Evolutionary conservation across 2,329 filamentous ascomycete genomes (phyloP), one percentile per base, ranked within the genome.

Genomic region (Penicillium sclerotiorum): DNA sequence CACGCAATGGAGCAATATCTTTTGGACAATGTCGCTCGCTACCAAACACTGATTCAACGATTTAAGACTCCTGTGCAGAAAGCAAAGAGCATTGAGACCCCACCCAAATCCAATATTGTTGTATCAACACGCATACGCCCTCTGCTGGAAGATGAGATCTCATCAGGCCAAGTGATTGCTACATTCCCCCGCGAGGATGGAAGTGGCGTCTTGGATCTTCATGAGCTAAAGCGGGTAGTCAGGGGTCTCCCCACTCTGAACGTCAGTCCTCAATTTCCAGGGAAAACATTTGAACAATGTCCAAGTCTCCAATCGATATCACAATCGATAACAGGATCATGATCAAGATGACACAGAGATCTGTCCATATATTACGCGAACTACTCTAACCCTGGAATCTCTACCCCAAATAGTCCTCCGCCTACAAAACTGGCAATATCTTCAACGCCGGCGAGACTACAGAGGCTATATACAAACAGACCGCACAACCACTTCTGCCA

Each of bases 401-500:
- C n/a, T n/a, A n/a, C n/a, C n/a, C 6, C 8, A 18, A 39, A 13
- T 25, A 55, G 48, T 55, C 46, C 13, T 55, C 48, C 25, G 40
- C 28, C 33, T 52, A 48, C 25, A 45, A 61, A 1, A 62, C 74
- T 0, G 74, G 77, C 47, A 62, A 56, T 11, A 55, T 73, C 7
- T 78, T 72, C 42, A 63, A 56, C 5, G 55, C 70, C 0, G 59
- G 72, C 0, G 42, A 64, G 5, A 62, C 66, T 0, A 77, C 76
- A 0, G 62, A 74, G 6, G 52, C 65, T 4, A 69, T 80, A 33
- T 79, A 78, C 59, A 51, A 70, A 2, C 65, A 72, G 7, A 57
- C 75, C 1, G 68, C 78, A 5, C 56, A 67, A 25, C 67, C 71
- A 9, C 66, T 80, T 9, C 67, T 80, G 11, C 70, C 75, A 0